These are phyloP conservation scores for Xylariaceae sp. DNA, from an alignment of 2,329 filamentous ascomycete genomes.

Conservation along the genomic window DNA sequence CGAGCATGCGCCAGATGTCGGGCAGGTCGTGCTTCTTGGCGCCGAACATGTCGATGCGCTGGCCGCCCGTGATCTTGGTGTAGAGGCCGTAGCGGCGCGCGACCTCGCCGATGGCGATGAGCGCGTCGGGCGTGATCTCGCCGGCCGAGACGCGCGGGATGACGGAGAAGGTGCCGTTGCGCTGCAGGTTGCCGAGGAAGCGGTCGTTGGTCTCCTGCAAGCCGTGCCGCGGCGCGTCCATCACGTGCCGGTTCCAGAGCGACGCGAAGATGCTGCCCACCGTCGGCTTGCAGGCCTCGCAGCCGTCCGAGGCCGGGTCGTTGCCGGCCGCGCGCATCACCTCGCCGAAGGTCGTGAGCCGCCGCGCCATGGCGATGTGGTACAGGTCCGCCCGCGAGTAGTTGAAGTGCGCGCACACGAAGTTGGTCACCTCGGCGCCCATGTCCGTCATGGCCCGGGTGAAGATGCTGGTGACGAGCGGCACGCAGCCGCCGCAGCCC, in stretches of 20 bases:
- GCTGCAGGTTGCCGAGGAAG: constrained; percentile 82
- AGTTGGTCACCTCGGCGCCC: constrained; percentile 81
- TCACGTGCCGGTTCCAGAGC: constrained; percentile 76
- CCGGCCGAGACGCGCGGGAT: constrained; percentile 76
- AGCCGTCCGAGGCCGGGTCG: constrained; percentile 65
- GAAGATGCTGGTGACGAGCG: constrained; percentile 82
- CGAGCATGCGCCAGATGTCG: constrained; percentile 71
- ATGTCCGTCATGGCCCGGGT: constrained; percentile 79
- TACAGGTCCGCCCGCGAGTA: constrained; percentile 84
- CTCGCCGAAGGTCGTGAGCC: constrained; percentile 60
- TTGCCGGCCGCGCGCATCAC: constrained; percentile 75
- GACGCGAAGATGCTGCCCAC: constrained; percentile 75
- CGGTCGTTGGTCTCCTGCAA: constrained; percentile 88
- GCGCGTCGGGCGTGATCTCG: constrained; percentile 80
- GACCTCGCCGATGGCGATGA: constrained; percentile 76
- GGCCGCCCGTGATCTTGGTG: constrained; percentile 86
- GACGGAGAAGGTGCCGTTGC: constrained; percentile 86
- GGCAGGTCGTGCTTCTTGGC: constrained; percentile 80
- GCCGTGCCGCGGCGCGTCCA: constrained; percentile 62
- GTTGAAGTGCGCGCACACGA: constrained; percentile 77
- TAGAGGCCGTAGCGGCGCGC: constrained; percentile 80
- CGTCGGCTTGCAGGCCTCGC: constrained; percentile 79
- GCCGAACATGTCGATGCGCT: constrained; percentile 89
- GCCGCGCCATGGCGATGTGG: constrained; percentile 79
- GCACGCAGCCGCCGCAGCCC: constrained; percentile 85